phyloP scores from a whole-genome alignment of 139 green algal genomes.

The Chlamydomonas sp. region DNA sequence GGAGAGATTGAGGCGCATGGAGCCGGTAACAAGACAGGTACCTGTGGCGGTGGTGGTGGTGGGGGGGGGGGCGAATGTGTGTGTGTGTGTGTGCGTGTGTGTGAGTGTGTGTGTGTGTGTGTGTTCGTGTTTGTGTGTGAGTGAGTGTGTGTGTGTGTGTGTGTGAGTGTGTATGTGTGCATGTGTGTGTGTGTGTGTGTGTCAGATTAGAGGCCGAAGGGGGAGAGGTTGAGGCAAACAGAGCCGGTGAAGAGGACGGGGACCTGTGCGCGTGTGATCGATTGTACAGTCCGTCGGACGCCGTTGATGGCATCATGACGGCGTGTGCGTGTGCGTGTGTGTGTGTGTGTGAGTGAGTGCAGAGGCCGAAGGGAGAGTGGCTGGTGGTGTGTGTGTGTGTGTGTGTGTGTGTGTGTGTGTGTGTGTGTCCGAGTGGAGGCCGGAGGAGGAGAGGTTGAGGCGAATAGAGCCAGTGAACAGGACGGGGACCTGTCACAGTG shows the following conservation, averaged over 20 bases:
- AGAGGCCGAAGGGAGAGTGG: no score
- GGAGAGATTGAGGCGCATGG: constrained; percentile 76
- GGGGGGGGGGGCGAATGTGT: no score
- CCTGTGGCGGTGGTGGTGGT: no score
- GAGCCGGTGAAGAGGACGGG: constrained; percentile 82
- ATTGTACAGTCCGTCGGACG: no score
- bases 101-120: background rate
- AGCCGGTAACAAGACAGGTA: constrained; percentile 85
- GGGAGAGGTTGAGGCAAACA: constrained; percentile 79
- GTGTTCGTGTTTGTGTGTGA: background rate
- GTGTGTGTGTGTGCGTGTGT: no score
- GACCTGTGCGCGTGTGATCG: no score
- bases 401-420: no score
- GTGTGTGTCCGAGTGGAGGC: constrained; percentile 50
- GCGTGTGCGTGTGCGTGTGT: no score
- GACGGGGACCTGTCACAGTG: constrained; percentile 78
- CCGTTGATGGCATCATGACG: no score
- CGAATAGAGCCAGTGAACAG: constrained; percentile 82
- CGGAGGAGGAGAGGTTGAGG: constrained; percentile 82
- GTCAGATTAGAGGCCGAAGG: constrained; percentile 65
- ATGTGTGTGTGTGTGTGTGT: no score
- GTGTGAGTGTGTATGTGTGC: no score
- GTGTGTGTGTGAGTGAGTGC: no score
- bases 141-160: background rate
- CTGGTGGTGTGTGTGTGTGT: background rate